phyloP scores from a whole-genome alignment of 257 asterid genomes.

The Linaria vulgaris region DNA sequence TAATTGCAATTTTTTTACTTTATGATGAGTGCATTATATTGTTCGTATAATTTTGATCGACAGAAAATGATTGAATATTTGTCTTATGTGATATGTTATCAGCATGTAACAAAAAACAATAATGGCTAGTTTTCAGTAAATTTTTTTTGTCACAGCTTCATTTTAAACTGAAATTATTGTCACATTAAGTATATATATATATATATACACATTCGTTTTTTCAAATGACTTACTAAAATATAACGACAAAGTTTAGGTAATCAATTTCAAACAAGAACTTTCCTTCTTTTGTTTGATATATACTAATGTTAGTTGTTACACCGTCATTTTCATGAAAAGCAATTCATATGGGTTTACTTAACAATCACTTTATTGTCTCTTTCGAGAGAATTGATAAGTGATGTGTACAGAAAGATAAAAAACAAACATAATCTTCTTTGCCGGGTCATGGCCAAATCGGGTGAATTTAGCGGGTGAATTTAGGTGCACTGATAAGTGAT shows the following conservation, averaged over 20 bases:
- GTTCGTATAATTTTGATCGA: constrained; percentile 23
- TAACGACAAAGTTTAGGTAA: too few species aligned
- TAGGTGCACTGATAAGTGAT: constrained; percentile 14
- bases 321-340: constrained; percentile 3
- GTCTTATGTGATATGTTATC: background rate
- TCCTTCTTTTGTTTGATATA: background rate
- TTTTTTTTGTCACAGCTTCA: too few species aligned
- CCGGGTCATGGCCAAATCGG: constrained; percentile 14
- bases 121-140: too few species aligned
- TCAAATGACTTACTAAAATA: too few species aligned
- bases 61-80: background rate
- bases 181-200: too few species aligned
- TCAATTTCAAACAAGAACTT: too few species aligned
- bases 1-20: constrained; percentile 23
- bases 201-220: too few species aligned
- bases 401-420: constrained; percentile 2
- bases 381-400: background rate
- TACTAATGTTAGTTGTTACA: background rate
- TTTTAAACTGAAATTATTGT: too few species aligned
- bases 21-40: constrained; percentile 16
- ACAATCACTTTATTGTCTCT: background rate
- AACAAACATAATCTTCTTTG: constrained; percentile 21
- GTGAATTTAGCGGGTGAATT: constrained; percentile 6
- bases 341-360: constrained; percentile 11
- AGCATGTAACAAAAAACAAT: too few species aligned